Conservation (phyloP, 108 stramenopile species). For the Discostella stelligeroides region DNA sequence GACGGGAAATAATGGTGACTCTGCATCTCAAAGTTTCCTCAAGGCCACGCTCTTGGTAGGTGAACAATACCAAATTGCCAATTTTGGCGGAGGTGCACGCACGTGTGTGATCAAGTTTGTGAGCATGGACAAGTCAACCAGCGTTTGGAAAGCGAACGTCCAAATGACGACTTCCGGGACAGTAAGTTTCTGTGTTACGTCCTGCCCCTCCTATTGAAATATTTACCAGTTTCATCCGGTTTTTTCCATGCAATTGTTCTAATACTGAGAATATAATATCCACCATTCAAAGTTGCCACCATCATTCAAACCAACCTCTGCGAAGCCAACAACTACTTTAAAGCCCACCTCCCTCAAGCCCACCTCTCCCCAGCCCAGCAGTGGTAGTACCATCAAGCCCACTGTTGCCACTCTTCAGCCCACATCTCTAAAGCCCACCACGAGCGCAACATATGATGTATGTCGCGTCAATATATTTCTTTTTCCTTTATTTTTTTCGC, state of each 20-base stretch:
- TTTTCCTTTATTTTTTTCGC: no score
- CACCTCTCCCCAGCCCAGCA: neutral
- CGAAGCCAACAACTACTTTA: neutral
- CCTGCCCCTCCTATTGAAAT: no score
- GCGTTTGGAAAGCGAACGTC: neutral
- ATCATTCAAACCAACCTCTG: neutral
- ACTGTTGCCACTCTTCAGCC: no score
- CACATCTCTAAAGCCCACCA: no score
- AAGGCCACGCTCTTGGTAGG: constrained; percentile 7
- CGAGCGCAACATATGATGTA: no score
- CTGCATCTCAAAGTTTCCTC: constrained; percentile 18
- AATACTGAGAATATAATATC: neutral
- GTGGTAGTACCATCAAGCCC: no score
- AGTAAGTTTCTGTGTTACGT: no score
- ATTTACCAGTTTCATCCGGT: no score
- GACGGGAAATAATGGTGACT: constrained; percentile 24
- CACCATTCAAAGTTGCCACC: neutral
- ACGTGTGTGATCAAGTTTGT: neutral
- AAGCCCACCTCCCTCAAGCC: neutral
- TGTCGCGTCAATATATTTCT: no score
- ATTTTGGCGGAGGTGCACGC: constrained; percentile 15
- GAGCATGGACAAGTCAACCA: constrained; percentile 2
- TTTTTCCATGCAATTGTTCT: neutral
- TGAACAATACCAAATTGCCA: constrained; percentile 2
- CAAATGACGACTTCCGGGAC: no score